Conservation (phyloP, 2,329 filamentous ascomycete genomes). For the Arthrinium puccinioides region DNA sequence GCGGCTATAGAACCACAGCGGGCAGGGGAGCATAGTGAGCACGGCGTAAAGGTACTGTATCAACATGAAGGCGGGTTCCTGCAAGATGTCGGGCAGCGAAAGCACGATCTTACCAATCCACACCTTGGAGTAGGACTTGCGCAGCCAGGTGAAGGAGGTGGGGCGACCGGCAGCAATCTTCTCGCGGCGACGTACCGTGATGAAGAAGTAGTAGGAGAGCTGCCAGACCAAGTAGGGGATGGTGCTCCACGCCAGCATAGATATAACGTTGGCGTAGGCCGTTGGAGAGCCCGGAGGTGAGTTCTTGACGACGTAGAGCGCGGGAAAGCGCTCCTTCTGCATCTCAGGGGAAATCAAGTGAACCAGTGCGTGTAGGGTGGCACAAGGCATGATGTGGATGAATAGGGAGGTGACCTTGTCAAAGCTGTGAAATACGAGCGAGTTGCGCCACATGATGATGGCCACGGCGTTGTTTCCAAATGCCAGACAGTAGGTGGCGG, state of each 20-base stretch:
- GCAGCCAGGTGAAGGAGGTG: constrained; percentile 96
- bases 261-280: constrained; percentile 67
- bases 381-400: constrained; percentile 98
- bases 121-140: constrained; percentile 80
- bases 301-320: constrained; percentile 72
- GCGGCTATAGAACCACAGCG: constrained; percentile 87
- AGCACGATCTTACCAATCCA: constrained; percentile 85
- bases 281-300: constrained; percentile 63
- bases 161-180: constrained; percentile 94
- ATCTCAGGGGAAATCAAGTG: constrained; percentile 65
- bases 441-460: constrained; percentile 99
- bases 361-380: constrained; percentile 84
- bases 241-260: constrained; percentile 93
- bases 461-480: constrained; percentile 96
- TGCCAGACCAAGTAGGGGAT: constrained; percentile 93
- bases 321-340: constrained; percentile 70
- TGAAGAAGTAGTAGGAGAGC: constrained; percentile 85
- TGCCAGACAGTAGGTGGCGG: constrained; percentile 83
- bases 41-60: constrained; percentile 92
- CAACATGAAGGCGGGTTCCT: constrained; percentile 89
- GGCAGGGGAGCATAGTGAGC: constrained; percentile 88
- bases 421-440: constrained; percentile 94
- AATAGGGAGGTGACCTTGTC: constrained; percentile 99
- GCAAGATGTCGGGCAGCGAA: constrained; percentile 63
- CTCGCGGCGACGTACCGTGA: constrained; percentile 87